A percentile compares a stretch with the other conserved stretches of the same genome.
Conservation (phyloP, 208 protist species). For the Leishmania martiniquensis region DNA sequence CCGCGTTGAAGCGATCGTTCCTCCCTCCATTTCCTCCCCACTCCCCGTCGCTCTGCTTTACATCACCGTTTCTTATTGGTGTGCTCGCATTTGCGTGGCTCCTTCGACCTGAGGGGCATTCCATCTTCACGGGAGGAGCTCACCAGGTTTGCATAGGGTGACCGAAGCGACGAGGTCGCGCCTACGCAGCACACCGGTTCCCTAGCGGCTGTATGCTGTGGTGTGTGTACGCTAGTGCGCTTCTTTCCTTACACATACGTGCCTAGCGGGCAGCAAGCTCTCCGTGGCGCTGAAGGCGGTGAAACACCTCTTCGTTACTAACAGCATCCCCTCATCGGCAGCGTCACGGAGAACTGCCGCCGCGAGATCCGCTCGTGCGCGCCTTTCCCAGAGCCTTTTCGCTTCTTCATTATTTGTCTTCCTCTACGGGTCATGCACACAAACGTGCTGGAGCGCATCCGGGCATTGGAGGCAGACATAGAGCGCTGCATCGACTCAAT, state of each 20-base stretch:
- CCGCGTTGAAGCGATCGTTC: neutral
- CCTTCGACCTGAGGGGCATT: too few relatives aligned
- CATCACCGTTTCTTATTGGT: neutral
- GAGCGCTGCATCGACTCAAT: constrained; percentile 80
- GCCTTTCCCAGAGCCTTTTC: too few relatives aligned
- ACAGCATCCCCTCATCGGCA: neutral
- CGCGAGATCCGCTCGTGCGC: neutral
- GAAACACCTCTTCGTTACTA: neutral
- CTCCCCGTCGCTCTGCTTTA: neutral
- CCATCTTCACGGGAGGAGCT: neutral
- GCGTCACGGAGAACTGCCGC: neutral
- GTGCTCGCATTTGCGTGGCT: neutral
- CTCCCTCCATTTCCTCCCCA: neutral
- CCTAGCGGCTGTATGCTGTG: neutral
- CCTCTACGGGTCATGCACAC: constrained; percentile 39
- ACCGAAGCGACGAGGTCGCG: neutral
- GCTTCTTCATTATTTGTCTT: neutral
- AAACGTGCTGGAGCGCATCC: constrained; percentile 81
- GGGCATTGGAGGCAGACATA: constrained; percentile 81
- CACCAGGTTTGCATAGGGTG: neutral
- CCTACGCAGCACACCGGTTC: neutral
- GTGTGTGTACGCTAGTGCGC: neutral
- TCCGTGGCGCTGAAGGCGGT: neutral
- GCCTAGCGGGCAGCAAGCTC: neutral
- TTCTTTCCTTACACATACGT: neutral